phyloP scores from a whole-genome alignment of 306 rosid species.

The Senna tora region DNA sequence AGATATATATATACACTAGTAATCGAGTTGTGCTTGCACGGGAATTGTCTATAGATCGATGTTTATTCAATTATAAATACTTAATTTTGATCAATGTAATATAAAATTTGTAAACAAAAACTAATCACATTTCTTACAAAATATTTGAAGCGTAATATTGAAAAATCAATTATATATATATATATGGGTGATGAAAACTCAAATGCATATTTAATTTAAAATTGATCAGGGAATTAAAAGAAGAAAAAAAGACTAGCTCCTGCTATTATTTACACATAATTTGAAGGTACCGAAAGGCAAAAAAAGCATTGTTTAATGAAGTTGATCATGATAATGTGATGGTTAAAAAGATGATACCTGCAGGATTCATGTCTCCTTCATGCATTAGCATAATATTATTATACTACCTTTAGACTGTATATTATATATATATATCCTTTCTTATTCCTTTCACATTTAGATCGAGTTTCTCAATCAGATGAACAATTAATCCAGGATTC shows the following conservation, averaged over 20 bases:
- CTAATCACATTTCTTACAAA: too few species aligned
- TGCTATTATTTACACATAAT: conserved; percentile 69
- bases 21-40: too few species aligned
- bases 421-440: conserved; percentile 6
- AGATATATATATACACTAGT: too few species aligned
- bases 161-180: too few species aligned
- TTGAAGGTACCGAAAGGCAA: conserved; percentile 5
- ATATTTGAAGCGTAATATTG: too few species aligned
- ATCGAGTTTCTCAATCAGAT: conserved; percentile 55
- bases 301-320: conserved; percentile 42
- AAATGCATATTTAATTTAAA: conserved; percentile 14
- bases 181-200: conserved; percentile 26
- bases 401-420: conserved; percentile 24
- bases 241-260: conserved; percentile 4
- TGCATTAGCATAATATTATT: conserved; percentile 43
- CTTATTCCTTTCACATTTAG: conserved; percentile 17
- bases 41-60: too few species aligned
- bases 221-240: neutral
- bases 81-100: too few species aligned
- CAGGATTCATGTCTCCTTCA: conserved; percentile 45
- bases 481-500: conserved; percentile 97
- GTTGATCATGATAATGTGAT: conserved; percentile 50
- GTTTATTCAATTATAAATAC: too few species aligned
- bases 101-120: too few species aligned
- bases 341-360: conserved; percentile 48